Evolutionary conservation across 1,139 yeast species (phyloP), one percentile per base, ranked within the genome.

Genomic region (Geotrichum aggregatum): DNA sequence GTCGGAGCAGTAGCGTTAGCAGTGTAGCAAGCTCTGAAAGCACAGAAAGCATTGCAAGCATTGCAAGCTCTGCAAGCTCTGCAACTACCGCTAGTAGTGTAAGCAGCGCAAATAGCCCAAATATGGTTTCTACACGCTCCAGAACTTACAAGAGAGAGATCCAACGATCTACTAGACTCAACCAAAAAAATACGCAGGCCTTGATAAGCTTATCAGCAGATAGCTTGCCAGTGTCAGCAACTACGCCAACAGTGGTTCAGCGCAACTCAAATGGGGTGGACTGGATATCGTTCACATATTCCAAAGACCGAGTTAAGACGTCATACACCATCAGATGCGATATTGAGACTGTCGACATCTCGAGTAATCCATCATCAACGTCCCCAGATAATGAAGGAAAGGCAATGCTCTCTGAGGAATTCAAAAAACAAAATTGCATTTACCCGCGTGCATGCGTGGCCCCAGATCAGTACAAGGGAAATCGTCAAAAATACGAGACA

Each of bases 381-480:
- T 5, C 28, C 8, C 8, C 28, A 24, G 28, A 24, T 8, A 24
- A 8, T 24, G 36, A 14, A 10, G 36, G 16, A 2, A n/a, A n/a
- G 16, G 3, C 30, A 11, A 14, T 21, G 30, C 21, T 28, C 13
- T 60, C 66, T 11, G 57, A 59, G 2, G 62, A 65, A n/a, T 76
- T 75, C 57, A 59, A 68, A 49, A 53, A 45, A 3, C 66, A 67
- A 13, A 76, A 76, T 61, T 74, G 79, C 59, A 62, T 76, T 10
- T 76, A 76, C 54, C 77, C 77, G 3, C 62, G 72, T 26, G 79
- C 78, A 0, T 67, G 70, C 62, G 75, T 70, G 3, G 71, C 76
- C 1, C 62, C 64, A 1, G 69, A 65, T 16, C 68, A 69, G 52
- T 74, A 74, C 59, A 66, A 62, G 38, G 79, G 79, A 5, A 74